These are phyloP conservation scores for Pythium rishiriense DNA, from an alignment of 352 stramenopile genomes.

Conservation along the genomic window DNA sequence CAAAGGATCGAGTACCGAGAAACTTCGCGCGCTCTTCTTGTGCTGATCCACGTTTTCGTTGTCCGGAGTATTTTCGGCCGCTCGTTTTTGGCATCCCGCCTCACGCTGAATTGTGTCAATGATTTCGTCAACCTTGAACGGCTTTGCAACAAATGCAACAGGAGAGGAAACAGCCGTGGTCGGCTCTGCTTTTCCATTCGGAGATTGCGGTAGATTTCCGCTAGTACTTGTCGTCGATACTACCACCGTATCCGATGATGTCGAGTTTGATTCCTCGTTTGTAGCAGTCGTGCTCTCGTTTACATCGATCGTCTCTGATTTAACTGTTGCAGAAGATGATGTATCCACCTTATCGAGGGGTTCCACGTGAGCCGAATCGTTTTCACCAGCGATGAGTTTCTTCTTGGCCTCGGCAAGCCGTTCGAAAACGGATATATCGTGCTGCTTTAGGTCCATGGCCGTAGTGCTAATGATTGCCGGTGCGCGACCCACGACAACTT, in stretches of 20 bases:
- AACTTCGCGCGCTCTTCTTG: conserved; percentile 19
- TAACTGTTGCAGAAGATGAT: not conserved
- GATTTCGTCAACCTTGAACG: conserved; percentile 47
- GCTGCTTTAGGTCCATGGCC: conserved; percentile 48
- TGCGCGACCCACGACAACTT: conserved; percentile 45
- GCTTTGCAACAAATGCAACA: conserved; percentile 18
- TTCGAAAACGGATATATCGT: conserved; percentile 63
- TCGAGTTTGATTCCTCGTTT: not conserved
- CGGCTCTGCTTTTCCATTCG: not conserved
- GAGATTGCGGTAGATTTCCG: not conserved
- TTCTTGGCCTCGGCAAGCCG: conserved; percentile 31
- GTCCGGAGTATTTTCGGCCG: conserved; percentile 4
- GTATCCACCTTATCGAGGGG: not conserved
- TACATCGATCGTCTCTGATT: conserved; percentile 3
- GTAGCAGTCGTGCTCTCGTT: too few relatives aligned
- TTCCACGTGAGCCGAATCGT: not conserved
- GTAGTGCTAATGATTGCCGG: conserved; percentile 38
- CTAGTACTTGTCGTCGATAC: not conserved
- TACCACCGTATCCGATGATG: not conserved
- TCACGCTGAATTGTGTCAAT: conserved; percentile 71
- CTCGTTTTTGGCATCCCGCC: conserved; percentile 53
- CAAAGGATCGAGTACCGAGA: conserved; percentile 58
- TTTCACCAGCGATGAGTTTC: conserved; percentile 10
- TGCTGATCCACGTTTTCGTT: conserved; percentile 25
- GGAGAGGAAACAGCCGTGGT: not conserved